Base-by-base conservation (phyloP, 2,329 filamentous ascomycete genomes). In the Ceratocystis papillata region DNA sequence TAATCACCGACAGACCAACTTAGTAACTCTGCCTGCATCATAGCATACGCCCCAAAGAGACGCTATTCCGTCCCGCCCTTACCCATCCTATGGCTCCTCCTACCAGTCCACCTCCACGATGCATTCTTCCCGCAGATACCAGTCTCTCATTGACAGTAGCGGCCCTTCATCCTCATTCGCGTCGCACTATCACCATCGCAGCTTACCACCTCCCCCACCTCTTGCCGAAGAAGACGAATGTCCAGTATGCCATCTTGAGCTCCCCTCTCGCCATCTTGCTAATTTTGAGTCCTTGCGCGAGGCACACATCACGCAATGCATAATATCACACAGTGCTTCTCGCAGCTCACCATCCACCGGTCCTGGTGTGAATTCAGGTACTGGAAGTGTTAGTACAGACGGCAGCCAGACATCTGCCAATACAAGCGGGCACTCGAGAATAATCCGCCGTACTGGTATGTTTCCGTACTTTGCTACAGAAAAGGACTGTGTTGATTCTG, bases 151-250 rank as follows among this genome's bases (percentile, higher is more conserved):
- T 17, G 72, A 76, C n/a, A 22, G 62, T 4, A 72, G 73, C 7
- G 73, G 73, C 8, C 70, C 70, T 5, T 69, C 75, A 2, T 75
- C 73, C 2, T 71, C 71, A 17, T 73, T 73, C 12, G 70, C 73
- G 6, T 71, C 73, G 45, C 33, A 63, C 37, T 48, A 62, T n/a
- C 71, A 73, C 20, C 77, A 74, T 48, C 77, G 75, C 28, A 76
- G 74, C 33, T 71, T 75, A 46, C 77, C 76, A 0, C 77, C 76
- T 3, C 78, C 78, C 10, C 79, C 77, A 1, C 82, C 81, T 66
- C 79, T 82, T 71, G 78, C 80, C 5, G 89, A 92, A 73, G 88
- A 91, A 72, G 88, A 92, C 72, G 87, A 90, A 71, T 93, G 89
- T 69, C 88, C 88, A 0, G 82, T 92, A 57, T 93, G 89, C 71